These are phyloP conservation scores for Gymnopilus dilepis DNA, from an alignment of 768 basidiomycete genomes.

Conservation along the genomic window DNA sequence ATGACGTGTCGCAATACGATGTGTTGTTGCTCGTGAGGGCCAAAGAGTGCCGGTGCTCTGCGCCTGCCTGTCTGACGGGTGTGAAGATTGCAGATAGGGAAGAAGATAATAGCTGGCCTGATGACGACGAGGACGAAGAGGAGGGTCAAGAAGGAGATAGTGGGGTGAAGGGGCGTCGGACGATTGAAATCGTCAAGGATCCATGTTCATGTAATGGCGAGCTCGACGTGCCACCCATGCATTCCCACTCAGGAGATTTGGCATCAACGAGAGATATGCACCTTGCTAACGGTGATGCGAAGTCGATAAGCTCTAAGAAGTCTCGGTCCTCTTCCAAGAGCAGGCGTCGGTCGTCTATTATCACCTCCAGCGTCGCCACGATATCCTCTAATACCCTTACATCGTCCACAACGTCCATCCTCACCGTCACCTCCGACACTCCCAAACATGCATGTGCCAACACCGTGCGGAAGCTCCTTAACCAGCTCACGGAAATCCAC, in stretches of 20 bases:
- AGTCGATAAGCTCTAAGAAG: constrained; percentile 37
- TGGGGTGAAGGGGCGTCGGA: constrained; percentile 32
- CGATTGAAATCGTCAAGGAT: constrained; percentile 52
- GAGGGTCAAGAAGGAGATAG: constrained; percentile 23
- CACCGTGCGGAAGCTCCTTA: constrained; percentile 75
- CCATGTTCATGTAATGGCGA: constrained; percentile 51
- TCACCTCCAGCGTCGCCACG: constrained; percentile 25
- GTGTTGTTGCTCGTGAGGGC: constrained; percentile 76
- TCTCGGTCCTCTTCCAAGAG: constrained; percentile 59
- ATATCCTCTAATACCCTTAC: constrained; percentile 25
- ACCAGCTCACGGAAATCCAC: constrained; percentile 80
- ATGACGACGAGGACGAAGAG: constrained; percentile 50
- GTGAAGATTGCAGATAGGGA: constrained; percentile 86
- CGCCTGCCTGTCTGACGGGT: constrained; percentile 85
- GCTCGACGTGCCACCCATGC: constrained; percentile 18
- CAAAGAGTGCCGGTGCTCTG: constrained; percentile 71
- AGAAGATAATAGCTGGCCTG: constrained; percentile 81
- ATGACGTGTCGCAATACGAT: constrained; percentile 84
- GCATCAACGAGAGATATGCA: constrained; percentile 13
- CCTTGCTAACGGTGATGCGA: constrained; percentile 18
- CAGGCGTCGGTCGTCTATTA: constrained; percentile 50
- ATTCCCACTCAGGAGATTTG: constrained; percentile 19
- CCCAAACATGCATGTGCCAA: constrained; percentile 79
- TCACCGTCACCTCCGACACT: constrained; percentile 62
- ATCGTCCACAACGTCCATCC: constrained; percentile 54